Percentiles rank a stretch among this genome's conserved stretches.
phyloP scores from a whole-genome alignment of 805 yeast genomes.

The Wickerhamiella azymoides region DNA sequence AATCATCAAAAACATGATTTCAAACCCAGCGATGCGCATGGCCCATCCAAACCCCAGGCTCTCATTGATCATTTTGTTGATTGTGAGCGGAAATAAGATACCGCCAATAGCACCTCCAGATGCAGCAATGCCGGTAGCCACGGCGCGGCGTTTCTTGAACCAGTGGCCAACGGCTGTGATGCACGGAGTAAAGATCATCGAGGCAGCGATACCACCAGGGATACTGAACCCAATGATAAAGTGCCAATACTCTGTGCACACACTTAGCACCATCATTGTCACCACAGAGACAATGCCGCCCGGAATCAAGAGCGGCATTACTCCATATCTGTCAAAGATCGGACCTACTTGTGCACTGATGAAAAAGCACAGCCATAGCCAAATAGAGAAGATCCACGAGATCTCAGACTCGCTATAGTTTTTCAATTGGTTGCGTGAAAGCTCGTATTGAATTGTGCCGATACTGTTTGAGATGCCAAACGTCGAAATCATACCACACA shows the following conservation, averaged over 20 bases:
- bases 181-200: slow-evolving; percentile 37
- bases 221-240: slow-evolving; percentile 44
- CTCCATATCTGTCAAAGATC: slow-evolving; percentile 47
- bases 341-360: slow-evolving; percentile 39
- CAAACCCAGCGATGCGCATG: slow-evolving; percentile 34
- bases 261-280: slow-evolving; percentile 41
- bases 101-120: slow-evolving; percentile 61
- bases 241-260: slow-evolving; percentile 39
- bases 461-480: slow-evolving; percentile 55
- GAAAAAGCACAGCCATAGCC: slow-evolving; percentile 26
- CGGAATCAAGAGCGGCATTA: slow-evolving; percentile 30
- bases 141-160: slow-evolving; percentile 42
- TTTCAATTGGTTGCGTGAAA: slow-evolving; percentile 38
- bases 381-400: slow-evolving; percentile 52
- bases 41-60: slow-evolving; percentile 49
- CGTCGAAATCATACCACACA: slow-evolving; percentile 41
- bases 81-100: slow-evolving; percentile 41
- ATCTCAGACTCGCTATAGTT: slow-evolving; percentile 34
- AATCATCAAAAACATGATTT: slow-evolving; percentile 18
- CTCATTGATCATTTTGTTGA: slow-evolving; percentile 30
- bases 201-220: slow-evolving; percentile 34
- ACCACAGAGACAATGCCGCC: slow-evolving; percentile 34
- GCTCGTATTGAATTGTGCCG: slow-evolving; percentile 56
- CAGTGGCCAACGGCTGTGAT: slow-evolving; percentile 48
- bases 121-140: slow-evolving; percentile 48